These are phyloP conservation scores for Lipomyces chichibuensis DNA, from an alignment of 805 yeast species.

Conservation along the genomic window DNA sequence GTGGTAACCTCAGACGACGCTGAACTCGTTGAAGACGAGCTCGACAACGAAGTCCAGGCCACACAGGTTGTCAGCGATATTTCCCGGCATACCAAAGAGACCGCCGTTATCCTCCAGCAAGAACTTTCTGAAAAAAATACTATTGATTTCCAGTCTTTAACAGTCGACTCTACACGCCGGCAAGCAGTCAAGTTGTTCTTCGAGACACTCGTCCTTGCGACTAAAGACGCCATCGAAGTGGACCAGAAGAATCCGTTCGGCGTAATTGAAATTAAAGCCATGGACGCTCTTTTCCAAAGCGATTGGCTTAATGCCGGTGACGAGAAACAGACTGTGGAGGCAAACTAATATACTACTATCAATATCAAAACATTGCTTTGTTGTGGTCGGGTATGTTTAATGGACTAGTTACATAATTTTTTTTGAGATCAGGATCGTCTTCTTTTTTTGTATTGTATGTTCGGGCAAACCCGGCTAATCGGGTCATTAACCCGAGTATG, in stretches of 20 bases:
- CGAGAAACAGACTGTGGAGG: background rate
- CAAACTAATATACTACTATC: background rate
- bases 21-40: conserved; percentile 12
- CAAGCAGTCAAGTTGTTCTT: conserved; percentile 78
- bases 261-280: conserved; percentile 57
- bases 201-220: conserved; percentile 79
- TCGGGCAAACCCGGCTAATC: background rate
- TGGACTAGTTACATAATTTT: background rate
- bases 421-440: background rate
- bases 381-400: background rate
- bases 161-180: conserved; percentile 45
- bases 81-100: conserved; percentile 50
- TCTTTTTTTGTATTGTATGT: background rate
- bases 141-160: conserved; percentile 41
- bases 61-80: conserved; percentile 40
- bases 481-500: background rate
- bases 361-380: background rate
- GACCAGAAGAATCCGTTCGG: conserved; percentile 65
- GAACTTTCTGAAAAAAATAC: conserved; percentile 40
- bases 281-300: conserved; percentile 47
- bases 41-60: conserved; percentile 14
- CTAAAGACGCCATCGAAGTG: conserved; percentile 67
- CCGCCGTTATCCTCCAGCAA: conserved; percentile 54
- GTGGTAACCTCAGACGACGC: conserved; percentile 9
- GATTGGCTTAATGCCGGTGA: conserved; percentile 21